Base-by-base conservation (phyloP, 2,329 filamentous ascomycete genomes). In the Calonectria henricotiae region DNA sequence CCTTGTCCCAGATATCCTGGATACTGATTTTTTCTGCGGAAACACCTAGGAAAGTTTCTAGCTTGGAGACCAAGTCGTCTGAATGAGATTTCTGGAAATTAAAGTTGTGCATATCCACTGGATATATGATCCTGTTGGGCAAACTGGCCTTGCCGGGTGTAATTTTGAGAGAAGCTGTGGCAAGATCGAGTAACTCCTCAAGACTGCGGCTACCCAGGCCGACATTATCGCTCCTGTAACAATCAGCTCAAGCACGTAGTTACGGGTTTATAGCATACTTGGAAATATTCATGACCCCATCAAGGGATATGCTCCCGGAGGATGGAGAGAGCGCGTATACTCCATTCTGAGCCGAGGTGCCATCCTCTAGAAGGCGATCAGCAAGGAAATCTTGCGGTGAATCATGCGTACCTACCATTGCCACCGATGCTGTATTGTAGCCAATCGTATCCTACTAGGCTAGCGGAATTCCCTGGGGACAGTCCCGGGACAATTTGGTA, bases 401-500 rank as follows among this genome's bases (percentile, higher is more conserved):
- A 8, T 6, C 20, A 15, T 9, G 6, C 37, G 9, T 2, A 12
- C 82, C 72, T 60, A 84, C 84, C 69, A 72, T 83, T 82, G 65
- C 85, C 58, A 1, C 79, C 80, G 65, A 85, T 70, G 2, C 83
- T 79, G 27, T 79, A 66, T 35, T 81, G 78, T 5, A 87, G 65
- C 85, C 85, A 87, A 5, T 80, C 73, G 68, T 87, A 87, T 0
- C 80, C 79, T 13, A 80, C 79, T 8, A 84, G 61, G 1, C 81
- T 81, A 9, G 80, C 78, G 4, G 82, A 83, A 23, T 79, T 82
- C 1, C 82, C 81, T 0, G 72, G 75, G 0, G 82, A 83, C 20
- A 79, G 82, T 1, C 82, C 81, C 0, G 72, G 76, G 0, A 82
- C 71, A 0, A 69, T 73, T 37, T 84, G 83, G 44, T 86, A 87